Evolutionary conservation across 1,139 yeast genomes (phyloP).

Genomic region (Arxiozyma heterogenica): DNA sequence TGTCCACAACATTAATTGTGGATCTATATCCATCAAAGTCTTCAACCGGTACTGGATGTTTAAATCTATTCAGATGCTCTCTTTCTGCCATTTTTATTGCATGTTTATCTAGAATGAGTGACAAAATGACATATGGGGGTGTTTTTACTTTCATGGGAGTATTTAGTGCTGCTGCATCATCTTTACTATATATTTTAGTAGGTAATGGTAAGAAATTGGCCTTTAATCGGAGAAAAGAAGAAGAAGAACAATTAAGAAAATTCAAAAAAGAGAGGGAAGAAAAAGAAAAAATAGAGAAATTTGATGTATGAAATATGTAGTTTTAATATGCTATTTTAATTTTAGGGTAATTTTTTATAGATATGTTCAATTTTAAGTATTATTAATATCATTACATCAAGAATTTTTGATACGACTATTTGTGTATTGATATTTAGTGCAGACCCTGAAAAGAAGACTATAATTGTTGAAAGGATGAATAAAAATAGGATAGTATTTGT

Average conservation of each 20-base stretch:
- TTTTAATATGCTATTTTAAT: not conserved
- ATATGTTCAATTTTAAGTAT: no score
- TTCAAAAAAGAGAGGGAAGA: not conserved
- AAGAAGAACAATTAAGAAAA: not conserved
- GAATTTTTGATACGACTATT: no score
- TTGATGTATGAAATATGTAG: not conserved
- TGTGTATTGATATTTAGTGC: no score
- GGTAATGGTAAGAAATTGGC: constrained; percentile 21
- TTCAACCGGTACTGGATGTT: constrained; percentile 51
- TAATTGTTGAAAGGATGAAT: no score
- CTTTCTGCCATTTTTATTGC: constrained; percentile 54
- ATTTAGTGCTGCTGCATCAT: constrained; percentile 23
- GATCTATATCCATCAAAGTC: constrained; percentile 50
- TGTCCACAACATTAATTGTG: constrained; percentile 47
- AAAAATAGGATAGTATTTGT: no score
- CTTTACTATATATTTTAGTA: constrained; percentile 20
- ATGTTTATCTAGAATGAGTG: constrained; percentile 47
- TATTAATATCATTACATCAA: no score
- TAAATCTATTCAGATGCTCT: constrained; percentile 50
- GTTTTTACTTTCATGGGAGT: constrained; percentile 50
- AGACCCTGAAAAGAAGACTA: no score
- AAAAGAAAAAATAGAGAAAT: not conserved
- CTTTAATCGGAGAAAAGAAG: constrained; percentile 10
- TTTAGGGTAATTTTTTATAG: not conserved
- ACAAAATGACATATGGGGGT: constrained; percentile 47